Conservation (phyloP, 331 rosid species). For the Telfairia occidentalis region DNA sequence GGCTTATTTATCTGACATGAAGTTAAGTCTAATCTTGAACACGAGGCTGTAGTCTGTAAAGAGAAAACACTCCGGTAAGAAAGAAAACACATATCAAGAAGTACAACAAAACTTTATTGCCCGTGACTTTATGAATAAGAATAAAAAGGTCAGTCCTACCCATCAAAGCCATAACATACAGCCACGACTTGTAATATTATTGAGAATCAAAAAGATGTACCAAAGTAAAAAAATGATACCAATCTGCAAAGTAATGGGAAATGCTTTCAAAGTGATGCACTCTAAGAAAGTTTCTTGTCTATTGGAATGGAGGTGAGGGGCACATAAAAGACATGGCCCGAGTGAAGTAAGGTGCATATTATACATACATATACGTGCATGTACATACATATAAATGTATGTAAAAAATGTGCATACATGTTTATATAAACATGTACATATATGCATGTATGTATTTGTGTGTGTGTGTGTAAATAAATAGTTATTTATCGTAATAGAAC, state of each 20-base stretch:
- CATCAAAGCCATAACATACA: not conserved
- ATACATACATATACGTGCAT: not conserved
- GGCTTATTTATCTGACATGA: conserved; percentile 24
- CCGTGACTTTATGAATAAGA: not conserved
- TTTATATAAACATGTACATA: not conserved
- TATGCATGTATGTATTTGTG: too few relatives aligned
- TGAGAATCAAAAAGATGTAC: not conserved
- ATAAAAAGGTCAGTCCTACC: not conserved
- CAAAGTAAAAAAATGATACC: not conserved
- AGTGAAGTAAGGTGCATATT: not conserved
- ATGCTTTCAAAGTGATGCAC: not conserved
- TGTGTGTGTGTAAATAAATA: too few relatives aligned
- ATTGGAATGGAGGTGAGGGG: not conserved
- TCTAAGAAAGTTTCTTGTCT: not conserved
- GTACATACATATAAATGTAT: not conserved
- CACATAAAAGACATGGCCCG: not conserved
- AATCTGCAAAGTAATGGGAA: not conserved
- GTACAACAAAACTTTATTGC: not conserved
- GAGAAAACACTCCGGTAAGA: not conserved
- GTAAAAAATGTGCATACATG: too few relatives aligned
- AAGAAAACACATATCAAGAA: not conserved
- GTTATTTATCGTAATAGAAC: not conserved
- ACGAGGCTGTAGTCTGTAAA: conserved; percentile 33
- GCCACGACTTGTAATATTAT: not conserved
- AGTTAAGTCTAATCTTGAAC: conserved; percentile 24